Evolutionary conservation across 495 filamentous ascomycete genomes (phyloP).

Genomic region (Elasticomyces elasticus): DNA sequence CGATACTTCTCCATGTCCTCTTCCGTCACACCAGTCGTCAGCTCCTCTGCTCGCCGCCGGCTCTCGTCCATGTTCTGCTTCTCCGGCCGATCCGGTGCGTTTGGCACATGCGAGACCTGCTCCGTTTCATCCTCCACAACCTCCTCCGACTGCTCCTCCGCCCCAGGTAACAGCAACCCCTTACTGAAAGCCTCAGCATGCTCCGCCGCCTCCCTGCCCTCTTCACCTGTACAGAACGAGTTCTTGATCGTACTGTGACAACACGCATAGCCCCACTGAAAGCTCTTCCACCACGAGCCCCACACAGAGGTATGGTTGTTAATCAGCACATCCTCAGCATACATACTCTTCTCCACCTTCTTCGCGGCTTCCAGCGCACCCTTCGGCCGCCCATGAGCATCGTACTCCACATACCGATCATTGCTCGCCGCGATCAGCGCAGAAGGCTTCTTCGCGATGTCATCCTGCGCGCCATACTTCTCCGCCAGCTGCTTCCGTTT

Average conservation of each 20-base stretch:
- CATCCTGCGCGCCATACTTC: constrained; percentile 72
- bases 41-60: constrained; percentile 64
- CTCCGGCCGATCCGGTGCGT: constrained; percentile 30
- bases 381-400: constrained; percentile 79
- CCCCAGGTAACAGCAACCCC: constrained; percentile 34
- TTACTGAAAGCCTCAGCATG: constrained; percentile 51
- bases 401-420: constrained; percentile 91
- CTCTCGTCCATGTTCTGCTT: constrained; percentile 32
- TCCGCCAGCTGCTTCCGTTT: constrained; percentile 64
- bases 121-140: constrained; percentile 25
- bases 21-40: constrained; percentile 65
- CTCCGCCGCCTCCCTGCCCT: constrained; percentile 64
- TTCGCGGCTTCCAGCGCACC: constrained; percentile 70
- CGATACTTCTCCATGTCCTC: constrained; percentile 78
- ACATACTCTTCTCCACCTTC: constrained; percentile 66
- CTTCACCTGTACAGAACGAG: constrained; percentile 91
- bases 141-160: constrained; percentile 12
- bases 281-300: constrained; percentile 95
- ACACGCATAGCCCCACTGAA: constrained; percentile 95
- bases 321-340: constrained; percentile 72
- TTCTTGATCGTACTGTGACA: constrained; percentile 91
- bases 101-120: constrained; percentile 29
- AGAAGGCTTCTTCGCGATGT: constrained; percentile 47
- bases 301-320: constrained; percentile 92
- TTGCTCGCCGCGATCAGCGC: constrained; percentile 62